These are phyloP conservation scores for Besnoitia besnoiti DNA, from an alignment of 169 alveolate species.

Conservation along the genomic window DNA sequence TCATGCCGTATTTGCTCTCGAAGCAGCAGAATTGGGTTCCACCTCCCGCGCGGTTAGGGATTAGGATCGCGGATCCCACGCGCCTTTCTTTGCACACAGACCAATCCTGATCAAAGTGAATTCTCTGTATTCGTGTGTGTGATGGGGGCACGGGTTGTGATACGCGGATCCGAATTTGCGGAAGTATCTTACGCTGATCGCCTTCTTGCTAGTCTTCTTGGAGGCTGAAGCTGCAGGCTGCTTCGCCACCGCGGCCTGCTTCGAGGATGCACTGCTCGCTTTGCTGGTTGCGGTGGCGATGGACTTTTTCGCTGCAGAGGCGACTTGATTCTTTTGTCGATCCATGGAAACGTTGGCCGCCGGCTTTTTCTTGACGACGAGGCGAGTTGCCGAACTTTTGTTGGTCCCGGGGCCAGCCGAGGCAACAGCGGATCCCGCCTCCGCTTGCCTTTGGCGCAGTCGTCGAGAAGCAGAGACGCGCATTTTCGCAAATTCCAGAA, in stretches of 20 bases:
- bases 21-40: too few species aligned
- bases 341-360: not conserved
- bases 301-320: not conserved
- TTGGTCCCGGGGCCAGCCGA: not conserved
- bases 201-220: not conserved
- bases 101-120: too few species aligned
- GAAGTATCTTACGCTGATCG: not conserved
- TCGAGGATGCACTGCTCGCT: not conserved
- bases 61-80: too few species aligned
- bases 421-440: not conserved
- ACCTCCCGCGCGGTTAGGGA: too few species aligned
- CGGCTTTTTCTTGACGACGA: not conserved
- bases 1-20: too few species aligned
- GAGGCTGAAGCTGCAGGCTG: not conserved
- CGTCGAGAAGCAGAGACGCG: not conserved
- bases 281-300: not conserved
- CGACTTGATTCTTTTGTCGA: not conserved
- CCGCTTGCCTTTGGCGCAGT: conserved; percentile 1
- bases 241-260: not conserved
- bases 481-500: not conserved
- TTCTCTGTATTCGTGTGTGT: too few species aligned
- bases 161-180: too few species aligned
- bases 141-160: too few species aligned
- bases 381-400: not conserved
- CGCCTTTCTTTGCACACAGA: too few species aligned